Evolutionary conservation across 192 early-diverging fungal genomes (phyloP), one percentile per base, ranked within the genome.

Genomic region (Linnemannia elongata): DNA sequence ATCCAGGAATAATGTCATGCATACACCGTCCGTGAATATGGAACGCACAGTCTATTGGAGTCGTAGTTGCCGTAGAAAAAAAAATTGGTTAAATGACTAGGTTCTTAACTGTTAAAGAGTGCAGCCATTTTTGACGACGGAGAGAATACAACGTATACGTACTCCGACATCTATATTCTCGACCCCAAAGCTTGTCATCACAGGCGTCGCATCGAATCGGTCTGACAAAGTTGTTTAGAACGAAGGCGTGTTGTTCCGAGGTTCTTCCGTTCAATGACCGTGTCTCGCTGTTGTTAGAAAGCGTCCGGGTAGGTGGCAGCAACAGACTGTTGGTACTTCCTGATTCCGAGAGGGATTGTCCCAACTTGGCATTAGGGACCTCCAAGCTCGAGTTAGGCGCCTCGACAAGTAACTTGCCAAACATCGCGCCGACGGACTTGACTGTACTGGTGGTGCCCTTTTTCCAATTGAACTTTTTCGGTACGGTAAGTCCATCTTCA

Each of bases 391-490:
- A 68, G 5, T 36, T 41, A 24, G 80, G 6, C 41, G 39, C 54
- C 15, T 66, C 68, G 18, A 76, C 74, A 41, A 75, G 47, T 22
- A 76, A 47, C 22, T 82, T 82, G 6, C 74, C 81, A 44, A 76
- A 41, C 47, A 79, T 83, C 17, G 84, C 87, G 9, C 79, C 74
- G 10, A 89, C 89, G 12, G 83, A 78, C 13, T 77, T 81, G 39
- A 82, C 83, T 22, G 74, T 60, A 27, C 77, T 88, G 49, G 83
- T 90, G 54, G 81, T 81, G 3, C 84, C 82, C 20, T 88, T 87
- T 49, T 89, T 91, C 80, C 90, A 70, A n/a, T 89, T 90, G 74
- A 92, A 92, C 78, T 89, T 87, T 42, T 89, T 92, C 2, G 89
- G 83, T 13, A 80, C 38, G 1, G 27, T 18, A 18, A 22, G 18